phyloP scores from a whole-genome alignment of 768 basidiomycete species.

The Tephrocybe sp. region DNA sequence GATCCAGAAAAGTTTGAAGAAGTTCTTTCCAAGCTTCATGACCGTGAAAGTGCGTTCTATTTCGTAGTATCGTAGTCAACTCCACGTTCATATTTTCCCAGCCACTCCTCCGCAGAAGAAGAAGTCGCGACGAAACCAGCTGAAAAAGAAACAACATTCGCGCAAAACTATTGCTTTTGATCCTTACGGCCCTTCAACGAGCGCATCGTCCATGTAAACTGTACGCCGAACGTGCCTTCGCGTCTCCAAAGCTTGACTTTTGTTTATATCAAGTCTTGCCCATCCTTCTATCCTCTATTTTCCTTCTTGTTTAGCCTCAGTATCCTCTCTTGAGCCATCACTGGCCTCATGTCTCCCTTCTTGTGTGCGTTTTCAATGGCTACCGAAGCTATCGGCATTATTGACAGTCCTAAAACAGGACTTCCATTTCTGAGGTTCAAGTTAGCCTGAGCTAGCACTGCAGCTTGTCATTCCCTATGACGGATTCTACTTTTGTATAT shows the following conservation, averaged over 20 bases:
- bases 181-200: constrained; percentile 17
- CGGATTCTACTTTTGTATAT: not conserved
- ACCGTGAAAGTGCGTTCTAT: not conserved
- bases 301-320: not conserved
- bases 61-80: not conserved
- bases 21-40: not conserved
- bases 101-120: constrained; percentile 1
- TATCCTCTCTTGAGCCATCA: not conserved
- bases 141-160: not conserved
- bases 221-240: not conserved
- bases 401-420: too few relatives aligned
- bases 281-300: not conserved
- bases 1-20: constrained; percentile 14
- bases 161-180: constrained; percentile 9
- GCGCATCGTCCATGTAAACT: constrained; percentile 8
- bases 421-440: too few relatives aligned
- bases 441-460: too few relatives aligned
- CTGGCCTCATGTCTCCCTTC: not conserved
- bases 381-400: too few relatives aligned
- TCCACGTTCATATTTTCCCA: not conserved
- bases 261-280: too few relatives aligned
- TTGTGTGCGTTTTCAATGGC: not conserved
- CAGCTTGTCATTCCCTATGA: not conserved
- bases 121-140: constrained; percentile 10
- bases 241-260: too few relatives aligned